Evolutionary conservation across 2,329 filamentous ascomycete species (phyloP), one percentile per base, ranked within the genome.

Genomic region (Xylariaceae sp.): DNA sequence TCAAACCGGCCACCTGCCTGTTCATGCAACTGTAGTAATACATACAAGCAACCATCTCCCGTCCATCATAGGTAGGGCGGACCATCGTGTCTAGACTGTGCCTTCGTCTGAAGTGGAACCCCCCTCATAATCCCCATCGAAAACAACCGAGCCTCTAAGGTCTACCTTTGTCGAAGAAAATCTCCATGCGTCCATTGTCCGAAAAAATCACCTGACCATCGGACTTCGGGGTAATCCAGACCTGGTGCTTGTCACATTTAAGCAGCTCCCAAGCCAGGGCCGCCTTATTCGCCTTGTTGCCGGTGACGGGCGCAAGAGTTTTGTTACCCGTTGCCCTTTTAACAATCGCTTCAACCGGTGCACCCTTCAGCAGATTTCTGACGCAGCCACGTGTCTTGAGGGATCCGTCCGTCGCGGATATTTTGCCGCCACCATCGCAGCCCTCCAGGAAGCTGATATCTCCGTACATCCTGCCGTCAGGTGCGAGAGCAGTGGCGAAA

Each of bases 371-470:
- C 24, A 56, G 34, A 17, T 53, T 44, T 3, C 13, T 16, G 7
- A 39, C 16, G 33, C 53, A 56, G 11, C 32, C 35, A 5, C 44
- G 51, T 3, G 28, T 31, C 9, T 44, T 33, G 5, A 40, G 39
- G 13, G 48, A 49, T 23, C 44, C 48, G 24, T 55, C 51, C 4
- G 48, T 50, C 5, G 48, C 35, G 2, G 38, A 30, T 9, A 55
- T 28, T n/a, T 47, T 29, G 3, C 46, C 53, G 1, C 46, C 52
- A 1, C 53, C 53, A 34, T 55, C 53, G 29, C 48, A 54, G 15
- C 53, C 53, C 31, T 55, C 43, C 6, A 54, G 50, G 27, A 56
- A 52, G 11, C 48, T 51, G 16, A 56, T 40, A 17, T 53, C 52
- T 0, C 50, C 53, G 47, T 44, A 54, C 17, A 48, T 41, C 38